Base-by-base conservation (phyloP, 2,329 filamentous ascomycete species). In the Fusarium sp. region DNA sequence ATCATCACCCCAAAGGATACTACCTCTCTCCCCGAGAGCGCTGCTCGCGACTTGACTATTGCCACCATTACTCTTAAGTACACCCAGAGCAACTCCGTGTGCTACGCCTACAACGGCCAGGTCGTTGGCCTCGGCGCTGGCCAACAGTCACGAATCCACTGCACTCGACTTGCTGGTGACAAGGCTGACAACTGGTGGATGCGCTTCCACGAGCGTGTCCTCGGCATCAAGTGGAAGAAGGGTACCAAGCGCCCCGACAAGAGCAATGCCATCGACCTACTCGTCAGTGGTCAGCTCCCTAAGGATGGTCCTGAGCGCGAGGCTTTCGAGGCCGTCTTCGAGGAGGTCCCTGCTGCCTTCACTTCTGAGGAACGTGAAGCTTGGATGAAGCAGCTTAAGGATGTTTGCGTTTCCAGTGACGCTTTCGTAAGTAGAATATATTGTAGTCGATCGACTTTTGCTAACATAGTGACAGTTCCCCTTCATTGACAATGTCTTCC, bases 141-240 rank as follows among this genome's bases (percentile, higher is more conserved):
- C 67, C 96, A 99, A 83, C 96, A 99, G 85, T 97, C 93, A 69
- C 92, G 96, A 75, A 99, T 99, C 76, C 96, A 99, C 88, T 99
- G 96, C 89, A 99, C 96, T 44, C 92, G 96, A 73, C 90, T 99
- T 55, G 96, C 96, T 14, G 96, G 96, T 67, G 95, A 98, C 86
- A 99, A 99, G 88, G 94, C 95, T 52, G 96, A 99, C 83, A 98
- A 97, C 87, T 98, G 95, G 95, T 99, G 95, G 96, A 92, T 99
- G 87, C 93, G 96, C 78, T 98, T 98, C 90, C 93, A 98, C 86
- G 91, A 93, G 75, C 92, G 93, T 57, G 93, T 96, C 15, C 88
- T 98, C 53, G 87, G 86, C 79, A 92, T 99, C 81, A 93, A 95
- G 86, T 99, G 94, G 93, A 98, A 97, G 89, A 95, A 96, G 85